Conservation (phyloP, 352 stramenopile species). For the Globisporangium cylindrosporum region DNA sequence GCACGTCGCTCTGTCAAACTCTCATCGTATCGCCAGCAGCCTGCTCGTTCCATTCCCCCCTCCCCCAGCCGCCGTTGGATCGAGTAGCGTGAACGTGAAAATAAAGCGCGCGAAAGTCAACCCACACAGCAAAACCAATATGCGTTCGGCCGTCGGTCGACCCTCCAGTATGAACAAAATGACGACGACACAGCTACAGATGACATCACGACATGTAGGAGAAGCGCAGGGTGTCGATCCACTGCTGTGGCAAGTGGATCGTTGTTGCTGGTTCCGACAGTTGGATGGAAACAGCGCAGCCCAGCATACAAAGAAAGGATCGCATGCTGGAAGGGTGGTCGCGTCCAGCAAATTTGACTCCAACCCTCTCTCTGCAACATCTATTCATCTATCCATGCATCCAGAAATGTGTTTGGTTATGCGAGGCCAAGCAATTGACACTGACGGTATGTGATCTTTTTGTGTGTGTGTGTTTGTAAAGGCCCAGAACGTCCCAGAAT, state of each 20-base stretch:
- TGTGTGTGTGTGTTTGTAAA: slow-evolving; percentile 13
- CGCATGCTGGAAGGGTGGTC: not conserved
- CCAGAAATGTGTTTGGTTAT: not conserved
- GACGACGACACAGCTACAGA: not conserved
- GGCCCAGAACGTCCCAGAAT: slow-evolving; percentile 94
- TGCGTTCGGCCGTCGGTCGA: not conserved
- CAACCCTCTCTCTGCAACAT: not conserved
- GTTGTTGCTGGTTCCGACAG: not conserved
- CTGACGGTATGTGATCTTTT: not conserved
- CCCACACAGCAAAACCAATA: not conserved
- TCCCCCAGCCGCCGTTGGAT: not conserved
- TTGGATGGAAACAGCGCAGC: not conserved
- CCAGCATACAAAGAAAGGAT: not conserved
- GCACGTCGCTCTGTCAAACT: not conserved
- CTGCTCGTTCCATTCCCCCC: not conserved
- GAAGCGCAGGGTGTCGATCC: not conserved
- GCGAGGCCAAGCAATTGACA: no score
- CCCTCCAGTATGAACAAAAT: not conserved
- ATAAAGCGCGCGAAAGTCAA: slow-evolving; percentile 6
- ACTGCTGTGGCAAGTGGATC: not conserved
- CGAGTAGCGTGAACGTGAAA: not conserved
- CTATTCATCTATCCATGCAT: not conserved
- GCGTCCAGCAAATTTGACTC: not conserved
- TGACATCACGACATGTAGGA: not conserved
- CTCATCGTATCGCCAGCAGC: not conserved